Base-by-base conservation (phyloP, 176 grass and related monocot genomes). In the Leersia perrieri region DNA sequence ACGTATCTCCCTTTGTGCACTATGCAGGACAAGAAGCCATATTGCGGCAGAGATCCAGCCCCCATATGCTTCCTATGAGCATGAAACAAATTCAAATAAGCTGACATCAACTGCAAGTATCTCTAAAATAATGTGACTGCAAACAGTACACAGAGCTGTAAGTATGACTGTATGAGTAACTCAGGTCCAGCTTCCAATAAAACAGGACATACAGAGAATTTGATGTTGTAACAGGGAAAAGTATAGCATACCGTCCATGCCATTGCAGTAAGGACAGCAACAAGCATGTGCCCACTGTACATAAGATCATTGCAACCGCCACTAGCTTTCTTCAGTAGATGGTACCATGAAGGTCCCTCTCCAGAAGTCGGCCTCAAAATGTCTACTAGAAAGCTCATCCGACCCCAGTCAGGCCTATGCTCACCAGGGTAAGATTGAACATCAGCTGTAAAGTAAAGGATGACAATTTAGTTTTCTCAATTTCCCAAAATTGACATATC, bases 231-330 rank as follows among this genome's bases (percentile, higher is more conserved):
- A 82, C 8, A 62, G 5, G 11, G 22, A 29, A 49, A 80, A 30
- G 11, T 34, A 72, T 66, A 55, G 1, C 75, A 27, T 94, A 94
- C 94, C 80, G 80, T 94, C 94, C 94, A 97, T 33, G 94, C 94
- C 90, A 97, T 94, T 84, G 92, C 92, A 74, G 95, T 97, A 60
- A 97, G 83, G 45, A 94, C 90, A 60, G 95, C 77, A 69, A 97
- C 95, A 87, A 97, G 74, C 92, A 97, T 97, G 83, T 97, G 92
- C 30, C 96, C 96, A 80, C 96, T 98, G 58, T 91, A 98, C 60
- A 98, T 78, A 79, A 98, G 88, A 81, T 98, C 96, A 78, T 84
- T 98, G 77, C 95, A 98, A 64, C 95, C 92, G 62, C 95, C 95
- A 22, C 96, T 89, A 38, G 96, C 91, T 89, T 85, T 95, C 77